These are phyloP conservation scores for Jacaranda copaia DNA, from an alignment of 257 asterid species.

Conservation along the genomic window DNA sequence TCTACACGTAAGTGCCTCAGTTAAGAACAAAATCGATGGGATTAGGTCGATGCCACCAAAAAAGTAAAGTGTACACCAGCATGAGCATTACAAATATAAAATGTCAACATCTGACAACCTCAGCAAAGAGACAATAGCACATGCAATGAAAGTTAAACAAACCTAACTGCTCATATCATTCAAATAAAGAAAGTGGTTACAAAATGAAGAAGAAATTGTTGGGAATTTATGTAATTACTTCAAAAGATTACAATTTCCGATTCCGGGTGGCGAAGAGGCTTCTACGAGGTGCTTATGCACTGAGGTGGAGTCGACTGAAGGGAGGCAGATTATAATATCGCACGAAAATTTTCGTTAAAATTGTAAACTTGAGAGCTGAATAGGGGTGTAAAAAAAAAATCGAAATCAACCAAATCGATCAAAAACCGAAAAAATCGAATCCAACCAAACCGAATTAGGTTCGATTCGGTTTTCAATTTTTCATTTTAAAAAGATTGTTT, in stretches of 20 bases:
- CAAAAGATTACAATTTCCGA: not conserved
- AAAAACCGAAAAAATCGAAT: no score
- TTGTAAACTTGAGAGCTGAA: not conserved
- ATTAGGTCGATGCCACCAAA: no score
- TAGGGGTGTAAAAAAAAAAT: no score
- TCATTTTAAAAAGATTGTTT: no score
- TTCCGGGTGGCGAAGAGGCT: not conserved
- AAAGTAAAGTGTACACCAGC: no score
- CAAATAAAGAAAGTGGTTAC: not conserved
- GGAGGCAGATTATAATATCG: not conserved
- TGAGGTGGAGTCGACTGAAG: not conserved
- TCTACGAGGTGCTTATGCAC: not conserved
- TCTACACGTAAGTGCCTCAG: no score
- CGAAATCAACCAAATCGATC: no score
- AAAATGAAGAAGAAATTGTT: not conserved
- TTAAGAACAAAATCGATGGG: no score
- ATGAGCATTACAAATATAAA: no score
- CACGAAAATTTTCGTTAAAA: not conserved
- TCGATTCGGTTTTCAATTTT: no score
- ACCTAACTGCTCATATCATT: not conserved
- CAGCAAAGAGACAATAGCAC: not conserved
- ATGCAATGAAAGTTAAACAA: not conserved
- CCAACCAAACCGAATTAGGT: no score
- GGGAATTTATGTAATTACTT: not conserved
- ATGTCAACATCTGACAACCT: no score